Evolutionary conservation across 2,329 filamentous ascomycete genomes (phyloP).

Genomic region (Phaeoacremonium minimum): DNA sequence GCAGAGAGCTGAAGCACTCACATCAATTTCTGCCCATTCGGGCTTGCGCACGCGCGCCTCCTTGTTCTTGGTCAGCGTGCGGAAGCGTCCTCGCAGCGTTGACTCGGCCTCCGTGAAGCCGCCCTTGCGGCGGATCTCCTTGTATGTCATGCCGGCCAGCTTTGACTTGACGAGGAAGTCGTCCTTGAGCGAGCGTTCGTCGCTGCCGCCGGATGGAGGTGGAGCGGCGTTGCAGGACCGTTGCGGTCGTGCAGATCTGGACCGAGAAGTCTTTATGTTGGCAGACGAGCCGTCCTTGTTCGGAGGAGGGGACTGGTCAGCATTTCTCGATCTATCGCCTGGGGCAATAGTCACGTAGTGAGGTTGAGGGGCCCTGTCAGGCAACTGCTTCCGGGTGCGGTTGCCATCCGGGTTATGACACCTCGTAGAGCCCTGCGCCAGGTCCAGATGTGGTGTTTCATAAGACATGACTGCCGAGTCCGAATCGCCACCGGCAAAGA

Average conservation of each 20-base stretch:
- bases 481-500: slow-evolving; percentile 10
- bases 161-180: slow-evolving; percentile 50
- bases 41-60: slow-evolving; percentile 61
- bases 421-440: too few species aligned
- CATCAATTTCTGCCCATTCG: slow-evolving; percentile 58
- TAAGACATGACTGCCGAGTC: slow-evolving; percentile 7
- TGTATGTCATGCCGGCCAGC: slow-evolving; percentile 56
- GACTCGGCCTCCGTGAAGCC: slow-evolving; percentile 63
- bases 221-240: too few species aligned
- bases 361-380: slow-evolving; percentile 5
- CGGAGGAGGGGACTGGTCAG: too few species aligned
- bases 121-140: slow-evolving; percentile 53
- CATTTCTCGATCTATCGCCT: too few species aligned
- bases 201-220: too few species aligned
- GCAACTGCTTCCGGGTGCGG: slow-evolving; percentile 6
- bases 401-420: too few species aligned
- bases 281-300: too few species aligned
- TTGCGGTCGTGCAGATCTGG: too few species aligned
- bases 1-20: slow-evolving; percentile 43
- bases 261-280: too few species aligned
- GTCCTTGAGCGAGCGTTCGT: slow-evolving; percentile 33
- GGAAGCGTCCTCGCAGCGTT: slow-evolving; percentile 65
- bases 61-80: slow-evolving; percentile 61
- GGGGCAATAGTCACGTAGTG: too few species aligned
- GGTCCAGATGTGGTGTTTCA: too few species aligned